These are phyloP conservation scores for Colletotrichum simmondsii DNA, from an alignment of 2,329 filamentous ascomycete genomes.

Conservation along the genomic window DNA sequence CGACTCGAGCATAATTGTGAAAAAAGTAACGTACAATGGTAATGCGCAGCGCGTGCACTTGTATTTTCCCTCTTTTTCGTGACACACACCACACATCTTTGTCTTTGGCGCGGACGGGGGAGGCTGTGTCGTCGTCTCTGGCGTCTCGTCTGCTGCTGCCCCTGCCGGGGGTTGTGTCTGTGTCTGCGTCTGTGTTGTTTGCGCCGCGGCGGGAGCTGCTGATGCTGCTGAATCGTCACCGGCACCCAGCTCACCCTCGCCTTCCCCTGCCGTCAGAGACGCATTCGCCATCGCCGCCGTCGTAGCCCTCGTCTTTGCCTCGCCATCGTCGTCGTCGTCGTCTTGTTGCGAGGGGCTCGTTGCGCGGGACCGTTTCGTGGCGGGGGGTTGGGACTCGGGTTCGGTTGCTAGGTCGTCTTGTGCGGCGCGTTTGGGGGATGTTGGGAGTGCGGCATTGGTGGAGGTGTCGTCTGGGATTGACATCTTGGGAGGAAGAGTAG, in stretches of 20 bases:
- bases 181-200: not conserved
- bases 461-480: not conserved
- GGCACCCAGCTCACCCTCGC: not conserved
- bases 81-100: conserved; percentile 63
- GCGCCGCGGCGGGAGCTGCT: not conserved
- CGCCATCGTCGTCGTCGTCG: not conserved
- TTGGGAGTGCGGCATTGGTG: not conserved
- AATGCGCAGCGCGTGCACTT: conserved; percentile 70
- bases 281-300: conserved; percentile 12
- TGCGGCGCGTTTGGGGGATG: conserved; percentile 22
- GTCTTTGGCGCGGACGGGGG: conserved; percentile 16
- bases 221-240: too few species aligned
- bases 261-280: not conserved
- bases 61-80: conserved; percentile 64
- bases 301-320: conserved; percentile 4
- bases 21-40: conserved; percentile 65
- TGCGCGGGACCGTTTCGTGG: conserved; percentile 18
- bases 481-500: not conserved
- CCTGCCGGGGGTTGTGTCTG: not conserved
- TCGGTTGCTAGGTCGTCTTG: conserved; percentile 2
- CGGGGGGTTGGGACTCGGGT: not conserved
- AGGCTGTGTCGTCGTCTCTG: not conserved
- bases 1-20: not conserved
- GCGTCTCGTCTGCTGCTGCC: not conserved
- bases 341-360: conserved; percentile 1